phyloP scores from a whole-genome alignment of 345 rosid genomes.

The Brassica cretica region DNA sequence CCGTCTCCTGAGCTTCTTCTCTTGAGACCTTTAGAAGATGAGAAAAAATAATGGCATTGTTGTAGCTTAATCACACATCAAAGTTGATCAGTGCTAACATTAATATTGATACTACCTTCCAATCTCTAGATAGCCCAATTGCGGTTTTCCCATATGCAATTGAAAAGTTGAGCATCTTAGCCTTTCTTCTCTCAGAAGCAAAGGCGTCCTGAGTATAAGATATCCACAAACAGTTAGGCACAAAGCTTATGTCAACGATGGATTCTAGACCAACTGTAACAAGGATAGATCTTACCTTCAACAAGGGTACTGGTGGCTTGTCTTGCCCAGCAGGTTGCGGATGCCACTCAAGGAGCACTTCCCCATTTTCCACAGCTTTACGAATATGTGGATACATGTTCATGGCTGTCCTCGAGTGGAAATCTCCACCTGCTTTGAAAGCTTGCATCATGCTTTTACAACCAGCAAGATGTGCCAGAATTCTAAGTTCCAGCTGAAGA shows the following conservation, averaged over 20 bases:
- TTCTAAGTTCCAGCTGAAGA: conserved; percentile 90
- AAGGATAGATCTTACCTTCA: conserved; percentile 61
- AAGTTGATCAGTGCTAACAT: background rate
- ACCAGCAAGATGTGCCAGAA: conserved; percentile 91
- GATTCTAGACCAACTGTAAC: background rate
- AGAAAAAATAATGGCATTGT: background rate
- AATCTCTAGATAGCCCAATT: conserved; percentile 81
- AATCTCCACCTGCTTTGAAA: conserved; percentile 95
- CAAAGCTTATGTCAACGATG: background rate
- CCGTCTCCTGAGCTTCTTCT: conserved; percentile 81
- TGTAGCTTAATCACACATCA: conserved; percentile 21
- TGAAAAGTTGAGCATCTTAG: conserved; percentile 97
- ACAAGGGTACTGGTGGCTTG: conserved; percentile 89
- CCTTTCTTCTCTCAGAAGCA: conserved; percentile 81
- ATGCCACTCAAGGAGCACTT: conserved; percentile 94
- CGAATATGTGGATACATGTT: conserved; percentile 92
- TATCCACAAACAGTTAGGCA: background rate
- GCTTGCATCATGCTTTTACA: conserved; percentile 98
- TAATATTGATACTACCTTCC: conserved; percentile 63
- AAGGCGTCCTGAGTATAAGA: conserved; percentile 59
- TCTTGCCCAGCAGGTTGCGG: conserved; percentile 92
- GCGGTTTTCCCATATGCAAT: conserved; percentile 98
- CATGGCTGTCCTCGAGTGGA: conserved; percentile 97
- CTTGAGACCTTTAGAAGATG: background rate
- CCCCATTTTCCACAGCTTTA: conserved; percentile 64